phyloP scores from a whole-genome alignment of 768 basidiomycete genomes.

The Ramaria sp. region DNA sequence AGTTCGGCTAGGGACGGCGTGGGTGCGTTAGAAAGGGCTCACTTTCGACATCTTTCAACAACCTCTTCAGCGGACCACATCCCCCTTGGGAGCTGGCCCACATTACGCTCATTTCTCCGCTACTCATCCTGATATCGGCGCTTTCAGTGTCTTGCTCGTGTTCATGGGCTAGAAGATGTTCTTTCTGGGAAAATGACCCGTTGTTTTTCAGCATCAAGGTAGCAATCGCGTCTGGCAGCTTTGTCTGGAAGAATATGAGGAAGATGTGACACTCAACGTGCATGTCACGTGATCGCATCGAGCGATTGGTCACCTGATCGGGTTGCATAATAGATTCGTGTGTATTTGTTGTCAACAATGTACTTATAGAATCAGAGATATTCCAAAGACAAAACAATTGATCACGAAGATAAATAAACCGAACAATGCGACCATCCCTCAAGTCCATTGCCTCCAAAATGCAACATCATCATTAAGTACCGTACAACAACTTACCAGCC shows the following conservation, averaged over 20 bases:
- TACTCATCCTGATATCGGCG: background rate
- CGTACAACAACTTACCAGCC: background rate
- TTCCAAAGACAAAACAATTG: too few relatives aligned
- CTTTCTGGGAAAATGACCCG: background rate
- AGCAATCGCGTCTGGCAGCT: too few relatives aligned
- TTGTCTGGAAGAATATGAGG: too few relatives aligned
- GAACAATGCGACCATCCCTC: background rate
- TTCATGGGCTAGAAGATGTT: background rate
- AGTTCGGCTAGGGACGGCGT: background rate
- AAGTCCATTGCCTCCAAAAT: background rate
- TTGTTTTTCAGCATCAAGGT: background rate
- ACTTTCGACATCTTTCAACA: slow-evolving; percentile 8
- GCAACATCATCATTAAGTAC: background rate
- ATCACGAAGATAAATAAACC: too few relatives aligned
- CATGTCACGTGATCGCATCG: background rate
- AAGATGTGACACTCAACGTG: background rate
- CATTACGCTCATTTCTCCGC: background rate
- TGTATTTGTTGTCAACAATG: too few relatives aligned
- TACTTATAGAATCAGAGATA: too few relatives aligned
- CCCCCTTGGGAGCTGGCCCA: slow-evolving; percentile 9
- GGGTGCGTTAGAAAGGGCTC: background rate
- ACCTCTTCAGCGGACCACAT: slow-evolving; percentile 1
- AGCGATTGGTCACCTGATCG: too few relatives aligned
- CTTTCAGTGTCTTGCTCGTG: background rate
- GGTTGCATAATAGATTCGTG: too few relatives aligned